These are phyloP conservation scores for Priceomyces haplophilus DNA, from an alignment of 805 yeast species.

Conservation along the genomic window DNA sequence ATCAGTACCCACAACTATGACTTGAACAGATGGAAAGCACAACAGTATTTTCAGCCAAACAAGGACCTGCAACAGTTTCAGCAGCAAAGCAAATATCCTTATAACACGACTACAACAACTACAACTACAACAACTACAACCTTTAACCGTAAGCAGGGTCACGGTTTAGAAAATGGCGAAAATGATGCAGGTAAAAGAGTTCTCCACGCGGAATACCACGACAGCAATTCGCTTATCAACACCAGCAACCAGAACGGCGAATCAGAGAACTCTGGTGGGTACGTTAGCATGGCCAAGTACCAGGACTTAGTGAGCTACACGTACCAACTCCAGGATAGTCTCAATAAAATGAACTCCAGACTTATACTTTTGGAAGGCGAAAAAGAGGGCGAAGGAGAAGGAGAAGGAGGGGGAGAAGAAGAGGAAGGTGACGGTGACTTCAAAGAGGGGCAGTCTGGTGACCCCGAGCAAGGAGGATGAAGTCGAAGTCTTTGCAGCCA, in stretches of 20 bases:
- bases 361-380: slow-evolving; percentile 24
- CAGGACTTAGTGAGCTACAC: slow-evolving; percentile 36
- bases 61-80: neutral
- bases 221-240: neutral
- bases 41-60: slow-evolving; percentile 7
- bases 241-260: neutral
- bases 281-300: slow-evolving; percentile 27
- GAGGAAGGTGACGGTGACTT: neutral
- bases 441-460: too few species aligned
- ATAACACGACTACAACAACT: slow-evolving; percentile 7
- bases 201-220: neutral
- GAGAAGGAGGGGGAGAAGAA: neutral
- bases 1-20: slow-evolving; percentile 12
- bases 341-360: slow-evolving; percentile 25
- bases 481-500: too few species aligned
- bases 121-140: slow-evolving; percentile 11
- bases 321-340: slow-evolving; percentile 26
- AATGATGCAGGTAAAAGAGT: neutral
- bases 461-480: too few species aligned
- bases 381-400: slow-evolving; percentile 11
- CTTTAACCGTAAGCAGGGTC: slow-evolving; percentile 4
- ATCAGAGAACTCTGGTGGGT: slow-evolving; percentile 7
- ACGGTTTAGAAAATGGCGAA: neutral
- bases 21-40: slow-evolving; percentile 16
- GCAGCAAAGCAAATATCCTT: slow-evolving; percentile 1